Conservation (phyloP, 768 basidiomycete genomes). For the Boletus fagicola region DNA sequence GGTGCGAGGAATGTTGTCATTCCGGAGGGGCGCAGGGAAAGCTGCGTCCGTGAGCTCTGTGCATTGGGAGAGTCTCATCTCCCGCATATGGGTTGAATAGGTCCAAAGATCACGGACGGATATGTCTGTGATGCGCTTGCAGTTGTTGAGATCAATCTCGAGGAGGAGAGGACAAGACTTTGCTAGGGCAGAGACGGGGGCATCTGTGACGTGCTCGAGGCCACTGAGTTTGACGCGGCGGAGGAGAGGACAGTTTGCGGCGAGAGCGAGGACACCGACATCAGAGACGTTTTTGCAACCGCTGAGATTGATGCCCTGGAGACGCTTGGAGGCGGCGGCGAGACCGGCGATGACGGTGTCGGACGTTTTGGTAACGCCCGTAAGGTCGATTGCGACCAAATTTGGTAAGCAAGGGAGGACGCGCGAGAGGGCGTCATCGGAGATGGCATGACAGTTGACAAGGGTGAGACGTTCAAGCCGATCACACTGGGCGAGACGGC, state of each 20-base stretch:
- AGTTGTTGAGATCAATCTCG: slow-evolving; percentile 91
- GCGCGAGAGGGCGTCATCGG: slow-evolving; percentile 57
- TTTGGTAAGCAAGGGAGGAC: slow-evolving; percentile 72
- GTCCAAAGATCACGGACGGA: slow-evolving; percentile 84
- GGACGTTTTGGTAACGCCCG: slow-evolving; percentile 63
- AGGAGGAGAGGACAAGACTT: slow-evolving; percentile 80
- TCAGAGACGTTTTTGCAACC: slow-evolving; percentile 84
- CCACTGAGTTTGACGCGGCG: slow-evolving; percentile 88
- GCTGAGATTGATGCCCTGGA: slow-evolving; percentile 91
- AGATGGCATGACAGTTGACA: slow-evolving; percentile 69
- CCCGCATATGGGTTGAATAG: slow-evolving; percentile 79
- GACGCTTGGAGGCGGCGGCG: slow-evolving; percentile 61
- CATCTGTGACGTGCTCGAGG: slow-evolving; percentile 72
- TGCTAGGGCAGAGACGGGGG: slow-evolving; percentile 71
- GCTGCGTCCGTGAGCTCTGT: slow-evolving; percentile 74
- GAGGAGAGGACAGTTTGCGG: slow-evolving; percentile 68
- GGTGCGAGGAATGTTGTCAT: slow-evolving; percentile 33
- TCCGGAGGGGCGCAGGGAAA: slow-evolving; percentile 70
- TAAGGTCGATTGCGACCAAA: slow-evolving; percentile 84
- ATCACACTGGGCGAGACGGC: slow-evolving; percentile 68
- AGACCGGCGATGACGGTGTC: slow-evolving; percentile 73
- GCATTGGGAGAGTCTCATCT: slow-evolving; percentile 84
- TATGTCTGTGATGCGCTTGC: slow-evolving; percentile 71
- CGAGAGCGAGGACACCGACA: slow-evolving; percentile 71
- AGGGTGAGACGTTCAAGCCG: slow-evolving; percentile 88